Evolutionary conservation across 31 red algal species (phyloP), one percentile per base, ranked within the genome.

Genomic region (Porphyra umbilicalis): DNA sequence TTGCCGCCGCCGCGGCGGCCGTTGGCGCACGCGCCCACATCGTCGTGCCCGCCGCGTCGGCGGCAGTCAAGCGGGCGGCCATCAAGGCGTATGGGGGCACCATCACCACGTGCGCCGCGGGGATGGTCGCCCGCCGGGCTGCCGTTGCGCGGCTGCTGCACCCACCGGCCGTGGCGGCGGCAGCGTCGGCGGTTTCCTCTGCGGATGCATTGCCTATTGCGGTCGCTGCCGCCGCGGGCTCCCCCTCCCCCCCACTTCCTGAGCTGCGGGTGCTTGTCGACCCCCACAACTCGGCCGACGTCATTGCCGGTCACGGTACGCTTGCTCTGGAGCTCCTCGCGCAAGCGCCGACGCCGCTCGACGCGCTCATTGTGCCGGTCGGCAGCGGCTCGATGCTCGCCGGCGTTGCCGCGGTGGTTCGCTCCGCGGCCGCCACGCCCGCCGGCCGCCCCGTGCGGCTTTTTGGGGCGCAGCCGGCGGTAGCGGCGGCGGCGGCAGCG

Each of bases 371-470:
- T 81, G 90, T 88, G 10, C 83, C 94, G 0, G 85, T 97, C 29
- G 94, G 90, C 9, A 89, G 94, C 46, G 94, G 94, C 34, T 90
- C 89, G 33, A 78, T 97, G 29, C 88, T 97, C 77, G 84, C 94
- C 35, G 94, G 94, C 32, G 80, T 90, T 76, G 25, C 25, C 20
- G 57, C 57, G 57, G 57, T 71, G 11, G 4, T 71, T 4, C 57
- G 57, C 13, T 34, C 87, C 40, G 86, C 86, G 68, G 94, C 83
- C 30, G 77, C 85, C 15, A 92, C 91, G 33, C 75, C 46, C 40
- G 30, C 74, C 16, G 32, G 80, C 40, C 85, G 83, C 35, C 10
- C n/a, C 31, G 77, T 90, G 39, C 78, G 79, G 6, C 76, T 88
- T n/a, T 80, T 93, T 75, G 94, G 94, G 9, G 94, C 83, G 32